Percentiles rank a stretch among this genome's conserved stretches.
phyloP scores from a whole-genome alignment of 306 rosid genomes.

The Corylus avellana region DNA sequence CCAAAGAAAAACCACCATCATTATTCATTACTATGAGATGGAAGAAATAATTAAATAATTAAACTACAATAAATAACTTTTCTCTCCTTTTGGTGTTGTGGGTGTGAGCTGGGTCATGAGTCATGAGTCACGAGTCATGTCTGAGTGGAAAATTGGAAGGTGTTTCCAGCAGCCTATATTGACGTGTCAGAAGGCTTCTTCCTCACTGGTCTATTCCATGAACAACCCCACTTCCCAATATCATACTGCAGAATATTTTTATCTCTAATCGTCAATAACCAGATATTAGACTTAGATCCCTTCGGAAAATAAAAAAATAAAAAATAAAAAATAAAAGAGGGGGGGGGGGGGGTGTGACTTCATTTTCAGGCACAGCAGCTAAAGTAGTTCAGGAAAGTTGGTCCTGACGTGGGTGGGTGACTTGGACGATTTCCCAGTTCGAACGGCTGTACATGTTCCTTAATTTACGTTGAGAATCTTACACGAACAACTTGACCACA shows the following conservation, averaged over 20 bases:
- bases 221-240: constrained; percentile 5
- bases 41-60: too few relatives aligned
- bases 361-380: not conserved
- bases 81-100: not conserved
- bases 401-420: not conserved
- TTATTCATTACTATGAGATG: too few relatives aligned
- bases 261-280: not conserved
- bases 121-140: constrained; percentile 37
- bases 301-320: not conserved
- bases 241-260: not conserved
- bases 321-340: not conserved
- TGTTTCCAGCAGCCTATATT: constrained; percentile 28
- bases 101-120: constrained; percentile 3
- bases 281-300: not conserved
- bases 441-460: not conserved
- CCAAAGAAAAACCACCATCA: too few relatives aligned
- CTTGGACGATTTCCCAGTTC: not conserved
- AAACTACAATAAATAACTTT: too few relatives aligned
- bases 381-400: not conserved
- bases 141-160: constrained; percentile 18
- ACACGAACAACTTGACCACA: too few relatives aligned
- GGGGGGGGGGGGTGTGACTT: not conserved
- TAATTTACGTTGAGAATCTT: not conserved
- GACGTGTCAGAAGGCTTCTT: constrained; percentile 19
- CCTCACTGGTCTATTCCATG: not conserved